These are phyloP conservation scores for Isochrysis galbana DNA, from an alignment of 78 protist species.

Conservation along the genomic window DNA sequence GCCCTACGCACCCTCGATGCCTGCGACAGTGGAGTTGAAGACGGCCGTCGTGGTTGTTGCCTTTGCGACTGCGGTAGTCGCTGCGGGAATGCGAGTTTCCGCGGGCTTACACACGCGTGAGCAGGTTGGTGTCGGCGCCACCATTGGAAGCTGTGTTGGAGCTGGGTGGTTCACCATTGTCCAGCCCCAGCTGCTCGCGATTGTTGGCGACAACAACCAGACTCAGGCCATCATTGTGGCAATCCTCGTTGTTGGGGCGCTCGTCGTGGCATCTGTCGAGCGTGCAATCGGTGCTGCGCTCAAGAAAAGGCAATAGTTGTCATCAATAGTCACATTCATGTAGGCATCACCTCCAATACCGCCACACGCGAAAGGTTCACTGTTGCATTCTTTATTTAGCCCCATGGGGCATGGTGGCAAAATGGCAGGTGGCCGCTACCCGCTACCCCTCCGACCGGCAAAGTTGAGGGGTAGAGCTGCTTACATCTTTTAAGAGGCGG, in stretches of 20 bases:
- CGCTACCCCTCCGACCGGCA: no score
- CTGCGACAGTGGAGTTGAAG: not conserved
- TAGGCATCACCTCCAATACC: no score
- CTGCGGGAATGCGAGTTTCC: not conserved
- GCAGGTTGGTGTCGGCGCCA: not conserved
- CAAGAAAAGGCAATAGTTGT: no score
- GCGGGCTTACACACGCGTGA: not conserved
- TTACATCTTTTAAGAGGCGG: no score
- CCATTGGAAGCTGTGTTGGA: not conserved
- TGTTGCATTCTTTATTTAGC: no score
- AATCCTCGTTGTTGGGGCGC: not conserved
- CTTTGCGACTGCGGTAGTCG: not conserved
- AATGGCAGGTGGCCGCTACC: no score
- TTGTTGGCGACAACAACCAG: not conserved
- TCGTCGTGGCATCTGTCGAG: not conserved
- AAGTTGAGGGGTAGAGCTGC: no score
- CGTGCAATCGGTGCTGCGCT: not conserved
- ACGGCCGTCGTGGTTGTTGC: not conserved
- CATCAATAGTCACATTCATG: no score
- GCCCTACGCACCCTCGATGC: not conserved
- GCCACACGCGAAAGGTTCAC: no score
- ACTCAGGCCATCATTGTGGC: not conserved
- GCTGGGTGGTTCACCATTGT: not conserved
- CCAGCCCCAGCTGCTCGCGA: not conserved
- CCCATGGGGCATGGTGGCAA: no score